Conservation (phyloP, 306 rosid species). For the Macrotyloma uniflorum region DNA sequence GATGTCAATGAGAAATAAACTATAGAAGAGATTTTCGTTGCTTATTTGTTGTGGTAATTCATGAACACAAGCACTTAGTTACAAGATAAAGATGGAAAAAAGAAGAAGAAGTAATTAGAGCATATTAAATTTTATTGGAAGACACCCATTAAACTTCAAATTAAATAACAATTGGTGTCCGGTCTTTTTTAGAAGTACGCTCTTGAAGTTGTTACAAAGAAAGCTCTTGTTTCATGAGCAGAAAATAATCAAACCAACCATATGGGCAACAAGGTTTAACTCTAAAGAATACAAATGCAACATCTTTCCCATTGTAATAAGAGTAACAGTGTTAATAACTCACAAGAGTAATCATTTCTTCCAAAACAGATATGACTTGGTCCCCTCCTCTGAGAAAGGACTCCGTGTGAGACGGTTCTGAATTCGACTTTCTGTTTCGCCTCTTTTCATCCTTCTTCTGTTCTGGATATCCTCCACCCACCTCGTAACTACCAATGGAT, state of each 20-base stretch:
- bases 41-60: too few species aligned
- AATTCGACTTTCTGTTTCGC: conserved; percentile 32
- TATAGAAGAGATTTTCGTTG: not conserved
- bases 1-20: not conserved
- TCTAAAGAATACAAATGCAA: not conserved
- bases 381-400: conserved; percentile 87
- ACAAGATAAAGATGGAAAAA: too few species aligned
- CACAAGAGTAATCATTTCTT: conserved; percentile 79
- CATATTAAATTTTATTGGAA: too few species aligned
- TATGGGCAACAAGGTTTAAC: too few species aligned
- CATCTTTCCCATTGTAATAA: not conserved
- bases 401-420: conserved; percentile 44
- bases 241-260: too few species aligned
- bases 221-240: too few species aligned
- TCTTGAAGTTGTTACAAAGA: too few species aligned
- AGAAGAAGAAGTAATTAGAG: too few species aligned
- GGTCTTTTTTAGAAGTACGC: too few species aligned
- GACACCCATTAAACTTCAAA: too few species aligned
- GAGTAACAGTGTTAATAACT: not conserved
- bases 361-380: conserved; percentile 88
- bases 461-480: conserved; percentile 75
- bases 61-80: too few species aligned
- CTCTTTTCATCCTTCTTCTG: conserved; percentile 19
- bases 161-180: too few species aligned
- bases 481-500: conserved; percentile 58